Base-by-base conservation (phyloP, 2,329 filamentous ascomycete species). In the Colletotrichum lentis region DNA sequence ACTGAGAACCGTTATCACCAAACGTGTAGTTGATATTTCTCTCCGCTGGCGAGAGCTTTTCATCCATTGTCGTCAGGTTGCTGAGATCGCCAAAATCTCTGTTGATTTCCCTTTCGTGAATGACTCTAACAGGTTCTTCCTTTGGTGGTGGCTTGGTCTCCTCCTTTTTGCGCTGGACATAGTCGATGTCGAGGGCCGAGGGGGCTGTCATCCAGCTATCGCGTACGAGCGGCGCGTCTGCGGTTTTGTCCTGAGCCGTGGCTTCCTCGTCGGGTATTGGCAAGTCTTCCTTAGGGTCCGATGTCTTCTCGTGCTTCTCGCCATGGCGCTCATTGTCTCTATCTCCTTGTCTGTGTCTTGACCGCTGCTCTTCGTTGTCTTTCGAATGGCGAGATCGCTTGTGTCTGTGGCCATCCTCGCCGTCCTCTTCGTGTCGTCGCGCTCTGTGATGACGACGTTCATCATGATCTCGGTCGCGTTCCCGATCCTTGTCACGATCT, bases 151-250 rank as follows among this genome's bases (percentile, higher is more conserved):
- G 81, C 72, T 89, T 88, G 7, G 81, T 77, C 69, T 88, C 88
- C 69, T 85, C 84, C 1, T 80, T 79, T 4, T 81, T 82, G 69
- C 87, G 84, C 75, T 92, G 86, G 58, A 93, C 85, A 76, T 97
- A 97, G 75, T 98, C 94, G 61, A 96, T 83, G 66, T 93, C 90
- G 49, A 94, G 79, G 1, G 89, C 88, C 0, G 90, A 90, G 0
- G 93, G 92, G 1, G 89, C 90, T 71, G 93, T 88, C 93, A 97
- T 97, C 93, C 96, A 99, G 0, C 91, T 88, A 77, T 98, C 96
- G 71, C 96, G 88, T 72, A 89, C 85, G 39, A 90, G 74, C 1
- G 79, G 76, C 11, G 61, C 18, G 14, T 43, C 50, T 68, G 18
- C 76, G 70, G 78, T 68, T 41, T 81, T 80, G 3, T n/a, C 12